Conservation (phyloP, 257 asterid genomes). For the Solanum neorickii region DNA sequence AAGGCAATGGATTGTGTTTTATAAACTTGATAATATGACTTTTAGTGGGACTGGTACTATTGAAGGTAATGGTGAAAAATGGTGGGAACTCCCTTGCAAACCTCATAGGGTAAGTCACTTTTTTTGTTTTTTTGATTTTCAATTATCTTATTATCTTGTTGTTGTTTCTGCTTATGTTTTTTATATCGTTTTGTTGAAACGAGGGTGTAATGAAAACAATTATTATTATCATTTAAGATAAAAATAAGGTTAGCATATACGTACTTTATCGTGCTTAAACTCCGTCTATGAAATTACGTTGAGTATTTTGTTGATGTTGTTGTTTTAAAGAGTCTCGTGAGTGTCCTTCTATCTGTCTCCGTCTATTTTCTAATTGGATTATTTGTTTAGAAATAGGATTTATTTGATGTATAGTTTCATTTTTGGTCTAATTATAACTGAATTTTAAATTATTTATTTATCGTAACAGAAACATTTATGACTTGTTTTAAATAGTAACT, state of each 20-base stretch:
- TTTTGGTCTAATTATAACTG: not conserved
- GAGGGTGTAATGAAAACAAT: not conserved
- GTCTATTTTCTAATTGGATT: not conserved
- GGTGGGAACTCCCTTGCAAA: conserved; percentile 99
- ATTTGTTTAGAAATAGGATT: not conserved
- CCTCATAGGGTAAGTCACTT: conserved; percentile 63
- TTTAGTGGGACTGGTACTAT: conserved; percentile 69
- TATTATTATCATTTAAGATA: not conserved
- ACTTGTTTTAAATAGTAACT: not conserved
- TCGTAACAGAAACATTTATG: not conserved
- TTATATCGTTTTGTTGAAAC: not conserved
- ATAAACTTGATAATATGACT: conserved; percentile 55
- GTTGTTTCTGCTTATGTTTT: not conserved
- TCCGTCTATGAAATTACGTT: fast-evolving
- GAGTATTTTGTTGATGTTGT: not conserved
- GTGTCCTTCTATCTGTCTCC: not conserved
- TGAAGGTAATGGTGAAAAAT: conserved; percentile 80
- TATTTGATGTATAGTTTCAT: not conserved
- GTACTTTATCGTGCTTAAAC: not conserved
- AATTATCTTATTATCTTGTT: not conserved
- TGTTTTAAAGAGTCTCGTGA: not conserved
- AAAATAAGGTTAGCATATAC: fast-evolving
- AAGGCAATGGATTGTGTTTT: conserved; percentile 90
- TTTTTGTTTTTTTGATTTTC: not conserved
- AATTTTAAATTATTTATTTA: not conserved